Evolutionary conservation across 2,329 filamentous ascomycete genomes (phyloP).

Genomic region (Penicillium concentricum): DNA sequence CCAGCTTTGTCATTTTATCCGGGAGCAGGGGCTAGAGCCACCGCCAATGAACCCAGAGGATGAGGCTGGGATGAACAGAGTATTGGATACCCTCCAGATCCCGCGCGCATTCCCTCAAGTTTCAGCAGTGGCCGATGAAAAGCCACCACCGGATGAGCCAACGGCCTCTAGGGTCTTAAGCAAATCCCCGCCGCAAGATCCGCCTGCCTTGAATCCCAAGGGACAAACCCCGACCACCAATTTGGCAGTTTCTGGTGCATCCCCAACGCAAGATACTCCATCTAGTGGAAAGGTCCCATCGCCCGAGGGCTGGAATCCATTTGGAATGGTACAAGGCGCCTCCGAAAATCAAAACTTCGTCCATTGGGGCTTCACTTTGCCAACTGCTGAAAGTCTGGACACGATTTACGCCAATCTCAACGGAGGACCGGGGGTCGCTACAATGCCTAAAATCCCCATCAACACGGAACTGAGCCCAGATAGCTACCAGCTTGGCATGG

Average conservation of each 20-base stretch:
- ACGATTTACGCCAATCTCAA: constrained; percentile 36
- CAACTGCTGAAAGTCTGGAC: constrained; percentile 38
- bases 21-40: constrained; percentile 40
- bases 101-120: constrained; percentile 25
- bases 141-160: neutral
- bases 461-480: constrained; percentile 29
- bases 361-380: constrained; percentile 37
- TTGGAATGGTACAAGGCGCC: constrained; percentile 22
- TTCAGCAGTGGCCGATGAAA: neutral
- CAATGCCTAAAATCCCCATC: constrained; percentile 9
- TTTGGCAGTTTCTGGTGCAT: constrained; percentile 3
- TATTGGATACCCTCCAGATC: constrained; percentile 39
- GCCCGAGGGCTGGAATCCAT: constrained; percentile 17
- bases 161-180: neutral
- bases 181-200: constrained; percentile 16
- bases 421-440: neutral
- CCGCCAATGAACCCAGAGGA: constrained; percentile 42
- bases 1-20: constrained; percentile 43
- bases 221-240: constrained; percentile 10
- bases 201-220: constrained; percentile 10
- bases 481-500: constrained; percentile 26
- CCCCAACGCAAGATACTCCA: constrained; percentile 12
- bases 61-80: constrained; percentile 38
- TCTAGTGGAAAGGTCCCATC: constrained; percentile 14
- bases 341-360: constrained; percentile 26